phyloP scores from a whole-genome alignment of 345 rosid species.

The Boechera retrofracta region DNA sequence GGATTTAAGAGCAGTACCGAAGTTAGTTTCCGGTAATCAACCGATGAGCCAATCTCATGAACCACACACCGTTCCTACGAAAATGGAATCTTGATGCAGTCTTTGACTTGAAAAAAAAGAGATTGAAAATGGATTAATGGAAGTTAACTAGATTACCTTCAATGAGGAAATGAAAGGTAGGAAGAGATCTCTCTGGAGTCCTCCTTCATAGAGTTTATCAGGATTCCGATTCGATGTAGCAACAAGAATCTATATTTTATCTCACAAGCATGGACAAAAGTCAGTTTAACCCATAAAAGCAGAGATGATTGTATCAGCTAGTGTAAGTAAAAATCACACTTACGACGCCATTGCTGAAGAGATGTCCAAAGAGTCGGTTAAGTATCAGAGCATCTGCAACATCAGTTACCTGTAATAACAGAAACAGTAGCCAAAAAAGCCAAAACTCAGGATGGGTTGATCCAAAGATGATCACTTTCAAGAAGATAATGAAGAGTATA shows the following conservation, averaged over 20 bases:
- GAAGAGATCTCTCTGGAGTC: constrained; percentile 97
- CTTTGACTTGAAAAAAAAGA: neutral
- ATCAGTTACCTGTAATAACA: constrained; percentile 72
- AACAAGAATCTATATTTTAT: constrained; percentile 77
- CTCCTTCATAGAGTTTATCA: constrained; percentile 97
- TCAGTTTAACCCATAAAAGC: constrained; percentile 10
- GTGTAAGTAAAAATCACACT: constrained; percentile 45
- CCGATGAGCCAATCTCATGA: constrained; percentile 89
- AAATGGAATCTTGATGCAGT: constrained; percentile 21
- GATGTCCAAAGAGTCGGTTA: constrained; percentile 80
- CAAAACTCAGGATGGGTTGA: constrained; percentile 32
- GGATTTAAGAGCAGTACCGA: constrained; percentile 56
- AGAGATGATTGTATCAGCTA: neutral
- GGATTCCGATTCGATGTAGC: constrained; percentile 98
- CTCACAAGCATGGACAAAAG: constrained; percentile 9
- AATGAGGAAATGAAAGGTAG: constrained; percentile 85
- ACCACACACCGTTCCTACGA: constrained; percentile 75
- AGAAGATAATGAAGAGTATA: neutral
- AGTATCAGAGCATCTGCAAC: constrained; percentile 98
- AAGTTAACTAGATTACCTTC: constrained; percentile 58
- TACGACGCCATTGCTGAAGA: constrained; percentile 87
- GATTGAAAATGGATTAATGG: neutral
- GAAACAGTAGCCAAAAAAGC: constrained; percentile 10
- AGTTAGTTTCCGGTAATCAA: constrained; percentile 89
- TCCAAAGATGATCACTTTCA: constrained; percentile 14